Conservation (phyloP, 1,284 basidiomycete species). For the Cutaneotrichosporon sp. region DNA sequence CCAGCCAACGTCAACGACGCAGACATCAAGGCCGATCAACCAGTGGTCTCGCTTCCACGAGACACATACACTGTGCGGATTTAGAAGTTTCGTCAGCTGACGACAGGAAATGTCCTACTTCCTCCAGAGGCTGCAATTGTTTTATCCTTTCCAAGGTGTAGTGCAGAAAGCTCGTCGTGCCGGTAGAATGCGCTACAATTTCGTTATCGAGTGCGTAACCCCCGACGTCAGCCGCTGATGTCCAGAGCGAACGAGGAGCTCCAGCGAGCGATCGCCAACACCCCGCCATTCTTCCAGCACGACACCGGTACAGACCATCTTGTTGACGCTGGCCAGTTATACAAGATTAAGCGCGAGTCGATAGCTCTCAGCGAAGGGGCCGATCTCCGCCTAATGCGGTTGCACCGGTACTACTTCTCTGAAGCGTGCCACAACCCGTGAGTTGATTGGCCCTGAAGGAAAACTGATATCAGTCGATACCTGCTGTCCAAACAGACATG, state of each 20-base stretch:
- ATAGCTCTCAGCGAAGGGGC: constrained; percentile 23
- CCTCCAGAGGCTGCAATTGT: constrained; percentile 21
- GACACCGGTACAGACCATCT: constrained; percentile 6
- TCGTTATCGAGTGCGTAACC: constrained; percentile 18
- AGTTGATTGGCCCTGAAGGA: neutral
- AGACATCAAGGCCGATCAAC: constrained; percentile 14
- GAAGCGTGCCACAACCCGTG: constrained; percentile 23
- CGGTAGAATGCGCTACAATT: constrained; percentile 21
- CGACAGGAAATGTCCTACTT: constrained; percentile 25
- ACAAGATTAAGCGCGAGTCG: constrained; percentile 21
- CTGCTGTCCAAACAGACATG: constrained; percentile 20
- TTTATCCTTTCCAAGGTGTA: constrained; percentile 25
- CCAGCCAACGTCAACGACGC: constrained; percentile 28
- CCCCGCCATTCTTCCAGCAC: constrained; percentile 18
- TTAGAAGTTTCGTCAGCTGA: neutral
- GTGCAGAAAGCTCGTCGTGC: constrained; percentile 21
- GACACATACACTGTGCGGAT: constrained; percentile 19
- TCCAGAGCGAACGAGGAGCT: constrained; percentile 18
- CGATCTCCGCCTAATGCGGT: constrained; percentile 23
- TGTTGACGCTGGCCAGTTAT: constrained; percentile 17
- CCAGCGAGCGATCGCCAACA: constrained; percentile 14
- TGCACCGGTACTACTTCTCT: constrained; percentile 27
- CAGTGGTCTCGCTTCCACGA: constrained; percentile 13
- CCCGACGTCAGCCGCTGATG: neutral
- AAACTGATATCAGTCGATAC: constrained; percentile 6